Percentiles rank a stretch among this genome's conserved stretches.
Evolutionary conservation across 1,284 basidiomycete genomes (phyloP).

Genomic region (Pseudozyma pruni): DNA sequence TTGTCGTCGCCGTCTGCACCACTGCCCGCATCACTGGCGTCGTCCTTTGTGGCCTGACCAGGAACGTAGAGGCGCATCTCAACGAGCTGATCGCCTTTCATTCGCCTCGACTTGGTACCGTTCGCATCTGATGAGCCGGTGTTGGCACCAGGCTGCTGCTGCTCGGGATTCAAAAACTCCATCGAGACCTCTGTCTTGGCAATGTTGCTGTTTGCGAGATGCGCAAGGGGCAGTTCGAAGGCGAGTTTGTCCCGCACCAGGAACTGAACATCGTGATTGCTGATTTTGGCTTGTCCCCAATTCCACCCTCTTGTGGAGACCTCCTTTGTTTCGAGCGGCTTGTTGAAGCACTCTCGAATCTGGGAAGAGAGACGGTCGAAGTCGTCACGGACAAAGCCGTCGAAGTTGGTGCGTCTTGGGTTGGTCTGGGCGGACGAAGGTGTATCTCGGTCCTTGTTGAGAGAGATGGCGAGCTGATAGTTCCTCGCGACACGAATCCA

Average conservation of each 20-base stretch:
- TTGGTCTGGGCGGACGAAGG: slow-evolving; percentile 45
- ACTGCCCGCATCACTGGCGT: slow-evolving; percentile 71
- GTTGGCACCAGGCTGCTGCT: slow-evolving; percentile 66
- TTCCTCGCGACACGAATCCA: slow-evolving; percentile 78
- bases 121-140: slow-evolving; percentile 60
- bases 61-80: slow-evolving; percentile 98
- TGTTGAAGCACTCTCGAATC: slow-evolving; percentile 76
- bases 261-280: slow-evolving; percentile 87
- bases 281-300: slow-evolving; percentile 79
- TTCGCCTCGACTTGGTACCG: slow-evolving; percentile 48
- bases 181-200: slow-evolving; percentile 97
- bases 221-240: slow-evolving; percentile 87
- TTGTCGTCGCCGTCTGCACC: slow-evolving; percentile 70
- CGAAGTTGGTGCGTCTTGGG: slow-evolving; percentile 79
- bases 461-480: slow-evolving; percentile 85
- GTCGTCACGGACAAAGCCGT: slow-evolving; percentile 90
- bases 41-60: slow-evolving; percentile 74
- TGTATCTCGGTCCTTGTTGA: slow-evolving; percentile 76
- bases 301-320: slow-evolving; percentile 95
- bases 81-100: slow-evolving; percentile 76
- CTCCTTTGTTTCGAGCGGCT: slow-evolving; percentile 87
- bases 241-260: slow-evolving; percentile 87
- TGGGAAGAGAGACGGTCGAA: slow-evolving; percentile 66
- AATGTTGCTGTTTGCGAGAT: slow-evolving; percentile 97
- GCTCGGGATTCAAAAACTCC: slow-evolving; percentile 78